A percentile compares a stretch with the other conserved stretches of the same genome.
Conservation (phyloP, 352 stramenopile genomes). For the Globisporangium nunn region DNA sequence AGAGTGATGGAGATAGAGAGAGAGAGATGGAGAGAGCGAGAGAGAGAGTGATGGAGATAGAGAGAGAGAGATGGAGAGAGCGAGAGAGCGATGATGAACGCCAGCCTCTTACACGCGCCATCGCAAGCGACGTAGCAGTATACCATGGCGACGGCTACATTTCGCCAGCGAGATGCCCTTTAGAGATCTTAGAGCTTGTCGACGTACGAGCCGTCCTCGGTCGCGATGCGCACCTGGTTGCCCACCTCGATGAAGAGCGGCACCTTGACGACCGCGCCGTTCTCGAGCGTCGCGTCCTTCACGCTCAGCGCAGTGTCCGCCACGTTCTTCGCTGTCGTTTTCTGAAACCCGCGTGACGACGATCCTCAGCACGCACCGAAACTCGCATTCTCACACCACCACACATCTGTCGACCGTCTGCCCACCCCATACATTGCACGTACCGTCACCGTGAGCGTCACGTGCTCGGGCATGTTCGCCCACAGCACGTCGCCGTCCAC, state of each 20-base stretch:
- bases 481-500: constrained; percentile 78
- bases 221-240: constrained; percentile 66
- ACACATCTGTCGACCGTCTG: too few relatives aligned
- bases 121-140: background rate
- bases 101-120: too few relatives aligned
- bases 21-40: too few relatives aligned
- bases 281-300: constrained; percentile 78
- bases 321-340: constrained; percentile 76
- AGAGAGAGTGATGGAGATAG: too few relatives aligned
- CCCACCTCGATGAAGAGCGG: constrained; percentile 78
- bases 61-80: too few relatives aligned
- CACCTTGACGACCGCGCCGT: constrained; percentile 75
- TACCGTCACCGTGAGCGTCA: constrained; percentile 67
- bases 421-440: background rate
- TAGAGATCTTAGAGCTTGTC: constrained; percentile 48
- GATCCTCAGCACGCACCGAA: background rate
- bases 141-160: background rate
- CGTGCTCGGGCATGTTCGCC: constrained; percentile 81
- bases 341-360: constrained; percentile 13
- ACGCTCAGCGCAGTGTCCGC: constrained; percentile 69
- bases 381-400: background rate
- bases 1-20: too few relatives aligned
- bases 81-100: too few relatives aligned
- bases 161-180: too few relatives aligned
- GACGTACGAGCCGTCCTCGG: constrained; percentile 69